These are phyloP conservation scores for Penicillium sp. DNA, from an alignment of 2,329 filamentous ascomycete species.

Conservation along the genomic window DNA sequence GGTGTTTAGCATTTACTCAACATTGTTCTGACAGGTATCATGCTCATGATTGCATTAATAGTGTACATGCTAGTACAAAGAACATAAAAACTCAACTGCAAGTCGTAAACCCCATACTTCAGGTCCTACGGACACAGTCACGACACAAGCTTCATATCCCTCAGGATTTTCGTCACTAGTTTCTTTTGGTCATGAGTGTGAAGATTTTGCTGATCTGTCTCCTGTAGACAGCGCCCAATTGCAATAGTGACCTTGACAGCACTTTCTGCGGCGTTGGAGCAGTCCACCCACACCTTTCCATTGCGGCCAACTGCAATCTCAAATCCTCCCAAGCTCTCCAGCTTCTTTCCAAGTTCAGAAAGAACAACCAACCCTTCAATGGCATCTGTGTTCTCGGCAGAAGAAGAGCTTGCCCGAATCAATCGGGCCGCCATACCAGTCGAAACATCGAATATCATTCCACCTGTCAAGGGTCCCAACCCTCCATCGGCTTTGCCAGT, in stretches of 20 bases:
- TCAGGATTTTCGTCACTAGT: conserved; percentile 44
- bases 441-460: conserved; percentile 82
- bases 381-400: conserved; percentile 39
- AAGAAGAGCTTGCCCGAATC: conserved; percentile 47
- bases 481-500: conserved; percentile 91
- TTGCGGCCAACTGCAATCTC: conserved; percentile 94
- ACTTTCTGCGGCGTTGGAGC: conserved; percentile 56
- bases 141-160: conserved; percentile 41
- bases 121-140: conserved; percentile 16
- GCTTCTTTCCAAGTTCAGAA: conserved; percentile 75
- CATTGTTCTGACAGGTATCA: not conserved
- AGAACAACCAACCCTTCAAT: conserved; percentile 69
- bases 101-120: conserved; percentile 11
- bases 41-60: conserved; percentile 14
- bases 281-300: conserved; percentile 88
- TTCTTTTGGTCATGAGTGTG: conserved; percentile 48
- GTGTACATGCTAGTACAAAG: conserved; percentile 18
- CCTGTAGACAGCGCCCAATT: conserved; percentile 74
- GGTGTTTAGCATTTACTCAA: not conserved
- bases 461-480: conserved; percentile 76
- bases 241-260: conserved; percentile 67
- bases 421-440: conserved; percentile 78
- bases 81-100: conserved; percentile 7
- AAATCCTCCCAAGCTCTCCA: conserved; percentile 64
- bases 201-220: conserved; percentile 67